These are phyloP conservation scores for Chenopodium formosanum DNA, from an alignment of 148 eudicot species.

Conservation along the genomic window DNA sequence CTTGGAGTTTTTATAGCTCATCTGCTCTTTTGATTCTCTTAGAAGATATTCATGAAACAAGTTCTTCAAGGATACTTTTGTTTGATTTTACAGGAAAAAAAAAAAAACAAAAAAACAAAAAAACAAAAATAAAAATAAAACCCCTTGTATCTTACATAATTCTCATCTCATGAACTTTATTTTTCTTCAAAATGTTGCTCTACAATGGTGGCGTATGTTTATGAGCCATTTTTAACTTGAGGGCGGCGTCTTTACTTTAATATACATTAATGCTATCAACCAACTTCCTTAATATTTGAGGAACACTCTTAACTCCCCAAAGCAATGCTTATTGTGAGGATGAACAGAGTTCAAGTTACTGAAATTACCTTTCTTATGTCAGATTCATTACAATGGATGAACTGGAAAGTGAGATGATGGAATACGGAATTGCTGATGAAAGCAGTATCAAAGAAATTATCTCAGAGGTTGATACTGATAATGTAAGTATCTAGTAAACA, in stretches of 20 bases:
- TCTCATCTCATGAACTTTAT: neutral
- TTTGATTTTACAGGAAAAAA: neutral
- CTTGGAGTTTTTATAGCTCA: neutral
- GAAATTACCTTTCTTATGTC: constrained; percentile 4
- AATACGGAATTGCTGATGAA: constrained; percentile 73
- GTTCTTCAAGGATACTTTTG: neutral
- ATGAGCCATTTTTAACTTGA: too few species aligned
- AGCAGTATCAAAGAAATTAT: constrained; percentile 72
- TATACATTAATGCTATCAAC: neutral
- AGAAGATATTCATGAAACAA: neutral
- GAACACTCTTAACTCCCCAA: neutral
- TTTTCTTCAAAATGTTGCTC: neutral
- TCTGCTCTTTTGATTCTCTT: neutral
- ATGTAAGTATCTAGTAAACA: constrained; percentile 43
- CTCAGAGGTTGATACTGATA: constrained; percentile 84
- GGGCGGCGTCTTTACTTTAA: too few species aligned
- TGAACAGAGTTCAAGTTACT: neutral
- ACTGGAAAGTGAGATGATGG: constrained; percentile 77
- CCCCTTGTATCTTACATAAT: neutral
- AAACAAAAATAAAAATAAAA: neutral
- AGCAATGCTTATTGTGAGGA: neutral
- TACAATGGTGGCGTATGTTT: neutral
- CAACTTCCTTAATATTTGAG: neutral
- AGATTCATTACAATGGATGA: constrained; percentile 83
- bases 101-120: too few species aligned